phyloP scores from a whole-genome alignment of 768 basidiomycete genomes.

The Panus rudis region DNA sequence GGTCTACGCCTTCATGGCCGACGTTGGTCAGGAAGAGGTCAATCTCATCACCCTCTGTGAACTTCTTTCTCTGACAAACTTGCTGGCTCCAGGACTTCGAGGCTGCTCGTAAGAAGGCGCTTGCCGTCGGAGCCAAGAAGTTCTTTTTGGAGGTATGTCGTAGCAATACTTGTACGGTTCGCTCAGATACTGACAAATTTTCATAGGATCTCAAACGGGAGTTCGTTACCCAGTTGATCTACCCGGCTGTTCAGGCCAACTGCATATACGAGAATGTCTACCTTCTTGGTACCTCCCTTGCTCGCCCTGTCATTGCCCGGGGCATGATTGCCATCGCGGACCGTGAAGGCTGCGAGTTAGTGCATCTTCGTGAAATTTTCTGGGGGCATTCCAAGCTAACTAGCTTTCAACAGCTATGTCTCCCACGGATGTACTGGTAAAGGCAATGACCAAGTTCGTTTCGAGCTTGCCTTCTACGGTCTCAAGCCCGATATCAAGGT shows the following conservation, averaged over 20 bases:
- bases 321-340: constrained; percentile 96
- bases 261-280: constrained; percentile 99
- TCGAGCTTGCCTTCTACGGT: constrained; percentile 98
- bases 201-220: constrained; percentile 85
- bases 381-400: not conserved
- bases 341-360: constrained; percentile 92
- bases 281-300: constrained; percentile 94
- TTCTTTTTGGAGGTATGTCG: constrained; percentile 82
- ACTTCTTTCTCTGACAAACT: not conserved
- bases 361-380: constrained; percentile 5
- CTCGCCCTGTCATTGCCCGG: constrained; percentile 96
- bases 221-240: constrained; percentile 94
- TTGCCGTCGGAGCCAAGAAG: constrained; percentile 89
- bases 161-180: not conserved
- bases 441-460: constrained; percentile 99
- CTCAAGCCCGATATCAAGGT: constrained; percentile 98
- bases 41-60: constrained; percentile 4
- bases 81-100: constrained; percentile 69
- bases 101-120: constrained; percentile 84
- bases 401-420: constrained; percentile 59
- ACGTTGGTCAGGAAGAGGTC: constrained; percentile 89
- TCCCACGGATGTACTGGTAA: constrained; percentile 99
- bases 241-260: constrained; percentile 97
- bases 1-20: constrained; percentile 95
- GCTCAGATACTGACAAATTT: not conserved